Evolutionary conservation across 129 eudicot genomes (phyloP).

Genomic region (Pulicaria dysenterica): DNA sequence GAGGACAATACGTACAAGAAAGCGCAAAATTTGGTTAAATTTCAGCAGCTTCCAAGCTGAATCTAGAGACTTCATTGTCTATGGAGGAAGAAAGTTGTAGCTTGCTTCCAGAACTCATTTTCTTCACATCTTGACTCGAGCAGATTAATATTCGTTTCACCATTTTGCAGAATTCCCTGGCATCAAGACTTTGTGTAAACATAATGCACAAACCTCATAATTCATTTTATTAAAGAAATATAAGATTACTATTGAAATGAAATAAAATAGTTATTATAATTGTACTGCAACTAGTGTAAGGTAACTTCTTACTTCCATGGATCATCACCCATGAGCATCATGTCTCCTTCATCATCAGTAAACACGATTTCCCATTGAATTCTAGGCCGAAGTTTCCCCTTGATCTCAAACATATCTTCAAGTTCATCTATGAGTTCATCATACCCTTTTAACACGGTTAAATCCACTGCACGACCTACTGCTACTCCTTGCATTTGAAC

Average conservation of each 20-base stretch:
- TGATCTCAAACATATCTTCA: constrained; percentile 76
- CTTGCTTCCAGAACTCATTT: constrained; percentile 64
- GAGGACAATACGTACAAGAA: constrained; percentile 15
- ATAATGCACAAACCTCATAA: not conserved
- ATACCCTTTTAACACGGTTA: constrained; percentile 59
- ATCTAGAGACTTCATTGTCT: constrained; percentile 48
- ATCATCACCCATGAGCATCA: constrained; percentile 95
- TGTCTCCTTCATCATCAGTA: constrained; percentile 94
- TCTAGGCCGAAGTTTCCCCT: constrained; percentile 68
- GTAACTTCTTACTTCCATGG: constrained; percentile 92
- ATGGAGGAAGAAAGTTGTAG: constrained; percentile 44
- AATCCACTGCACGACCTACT: constrained; percentile 85
- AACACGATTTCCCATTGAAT: constrained; percentile 79
- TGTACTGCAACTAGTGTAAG: constrained; percentile 3
- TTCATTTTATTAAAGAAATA: not conserved
- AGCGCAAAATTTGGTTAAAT: not conserved
- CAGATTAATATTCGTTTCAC: constrained; percentile 67
- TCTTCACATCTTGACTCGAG: constrained; percentile 80
- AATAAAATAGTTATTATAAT: not conserved
- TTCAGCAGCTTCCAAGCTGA: constrained; percentile 52
- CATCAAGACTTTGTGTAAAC: not conserved
- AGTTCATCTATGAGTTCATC: constrained; percentile 63
- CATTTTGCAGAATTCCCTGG: constrained; percentile 78
- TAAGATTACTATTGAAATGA: not conserved
- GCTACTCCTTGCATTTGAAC: constrained; percentile 93